These are phyloP conservation scores for Russula sp. DNA, from an alignment of 768 basidiomycete genomes.

Conservation along the genomic window DNA sequence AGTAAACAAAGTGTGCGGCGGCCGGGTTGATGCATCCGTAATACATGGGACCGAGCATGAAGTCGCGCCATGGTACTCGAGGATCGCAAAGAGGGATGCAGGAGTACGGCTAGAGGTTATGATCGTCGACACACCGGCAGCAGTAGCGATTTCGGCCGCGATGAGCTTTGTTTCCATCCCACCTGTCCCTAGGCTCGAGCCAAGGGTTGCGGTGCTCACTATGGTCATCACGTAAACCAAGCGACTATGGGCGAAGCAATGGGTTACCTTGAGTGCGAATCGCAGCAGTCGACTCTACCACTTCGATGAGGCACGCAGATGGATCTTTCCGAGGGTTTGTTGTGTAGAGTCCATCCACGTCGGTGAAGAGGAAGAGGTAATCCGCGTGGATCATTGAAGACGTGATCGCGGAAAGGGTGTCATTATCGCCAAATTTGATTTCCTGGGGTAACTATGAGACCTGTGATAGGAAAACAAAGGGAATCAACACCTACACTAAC, in stretches of 20 bases:
- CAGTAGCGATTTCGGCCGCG: constrained; percentile 94
- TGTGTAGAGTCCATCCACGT: constrained; percentile 93
- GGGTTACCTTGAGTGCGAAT: constrained; percentile 70
- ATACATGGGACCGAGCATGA: constrained; percentile 18
- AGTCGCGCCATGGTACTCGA: constrained; percentile 54
- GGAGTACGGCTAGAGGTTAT: constrained; percentile 82
- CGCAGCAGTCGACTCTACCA: constrained; percentile 73
- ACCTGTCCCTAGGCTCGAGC: constrained; percentile 90
- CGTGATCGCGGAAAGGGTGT: constrained; percentile 95
- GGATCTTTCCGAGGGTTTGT: constrained; percentile 92
- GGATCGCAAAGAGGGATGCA: constrained; percentile 66
- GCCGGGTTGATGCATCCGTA: constrained; percentile 34
- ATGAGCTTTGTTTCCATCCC: constrained; percentile 99
- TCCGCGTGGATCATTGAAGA: constrained; percentile 97
- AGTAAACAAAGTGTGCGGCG: constrained; percentile 84
- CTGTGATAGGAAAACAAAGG: not conserved
- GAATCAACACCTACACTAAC: constrained; percentile 66
- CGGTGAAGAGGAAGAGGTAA: constrained; percentile 92
- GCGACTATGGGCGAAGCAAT: constrained; percentile 10
- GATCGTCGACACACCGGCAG: constrained; percentile 87
- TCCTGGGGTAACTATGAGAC: constrained; percentile 46
- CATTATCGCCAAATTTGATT: constrained; percentile 99
- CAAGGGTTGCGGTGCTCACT: constrained; percentile 92
- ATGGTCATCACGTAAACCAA: not conserved
- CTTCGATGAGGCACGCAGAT: constrained; percentile 66